These are phyloP conservation scores for Begonia fuchsioides DNA, from an alignment of 306 rosid species.

Conservation along the genomic window DNA sequence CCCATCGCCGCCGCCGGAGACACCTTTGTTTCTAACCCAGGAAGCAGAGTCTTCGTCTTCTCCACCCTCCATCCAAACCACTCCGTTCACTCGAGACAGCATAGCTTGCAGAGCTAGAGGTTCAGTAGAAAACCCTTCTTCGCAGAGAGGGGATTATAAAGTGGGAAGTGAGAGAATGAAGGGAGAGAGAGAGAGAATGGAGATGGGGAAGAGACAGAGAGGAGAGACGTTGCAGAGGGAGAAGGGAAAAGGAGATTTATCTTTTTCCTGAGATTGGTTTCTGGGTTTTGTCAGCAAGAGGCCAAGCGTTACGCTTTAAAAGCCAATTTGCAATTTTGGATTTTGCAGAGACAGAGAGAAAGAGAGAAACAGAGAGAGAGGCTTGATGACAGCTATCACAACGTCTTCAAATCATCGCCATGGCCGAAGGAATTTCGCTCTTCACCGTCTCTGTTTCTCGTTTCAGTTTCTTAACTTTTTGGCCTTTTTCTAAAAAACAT, in stretches of 20 bases:
- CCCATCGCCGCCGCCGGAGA: not conserved
- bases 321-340: not conserved
- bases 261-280: too few relatives aligned
- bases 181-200: not conserved
- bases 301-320: not conserved
- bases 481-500: too few relatives aligned
- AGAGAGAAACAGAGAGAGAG: too few relatives aligned
- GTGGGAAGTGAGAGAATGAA: not conserved
- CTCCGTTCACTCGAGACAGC: constrained; percentile 14
- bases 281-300: too few relatives aligned
- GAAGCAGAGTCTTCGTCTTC: constrained; percentile 34
- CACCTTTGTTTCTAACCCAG: constrained; percentile 34
- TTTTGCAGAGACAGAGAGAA: not conserved
- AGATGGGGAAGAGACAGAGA: not conserved
- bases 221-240: not conserved
- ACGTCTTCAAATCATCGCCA: not conserved
- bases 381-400: not conserved
- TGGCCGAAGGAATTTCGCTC: too few relatives aligned
- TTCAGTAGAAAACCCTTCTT: not conserved
- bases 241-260: not conserved
- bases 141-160: not conserved
- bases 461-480: too few relatives aligned
- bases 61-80: constrained; percentile 33
- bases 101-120: not conserved
- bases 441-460: too few relatives aligned